Conservation (phyloP, 306 rosid genomes). For the Sindora glabra region DNA sequence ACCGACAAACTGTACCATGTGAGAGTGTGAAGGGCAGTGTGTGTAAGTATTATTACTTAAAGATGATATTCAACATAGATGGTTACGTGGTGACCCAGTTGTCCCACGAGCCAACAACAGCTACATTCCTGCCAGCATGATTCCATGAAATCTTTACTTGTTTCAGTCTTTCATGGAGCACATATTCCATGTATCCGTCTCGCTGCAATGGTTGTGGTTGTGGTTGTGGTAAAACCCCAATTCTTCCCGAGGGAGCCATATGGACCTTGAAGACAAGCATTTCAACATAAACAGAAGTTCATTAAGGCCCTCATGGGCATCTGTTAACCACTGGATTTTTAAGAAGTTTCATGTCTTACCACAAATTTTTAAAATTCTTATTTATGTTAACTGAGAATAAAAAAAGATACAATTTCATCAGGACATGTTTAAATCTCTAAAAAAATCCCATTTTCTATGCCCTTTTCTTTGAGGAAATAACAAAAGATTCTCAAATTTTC, state of each 20-base stretch:
- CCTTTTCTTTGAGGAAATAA: too few relatives aligned
- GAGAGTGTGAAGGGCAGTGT: too few relatives aligned
- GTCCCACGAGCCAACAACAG: slow-evolving; percentile 84
- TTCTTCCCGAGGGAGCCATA: slow-evolving; percentile 19
- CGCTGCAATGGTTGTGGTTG: slow-evolving; percentile 20
- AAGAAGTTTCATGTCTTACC: neutral
- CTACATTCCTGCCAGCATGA: slow-evolving; percentile 51
- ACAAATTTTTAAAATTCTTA: neutral
- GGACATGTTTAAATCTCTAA: too few relatives aligned
- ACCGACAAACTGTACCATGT: too few relatives aligned
- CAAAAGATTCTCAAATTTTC: too few relatives aligned
- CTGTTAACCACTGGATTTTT: neutral
- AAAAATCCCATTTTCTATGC: too few relatives aligned
- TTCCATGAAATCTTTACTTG: slow-evolving; percentile 61
- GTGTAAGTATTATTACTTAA: too few relatives aligned
- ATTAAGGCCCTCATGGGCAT: neutral
- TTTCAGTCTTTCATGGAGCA: slow-evolving; percentile 27
- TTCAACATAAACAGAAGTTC: slow-evolving; percentile 1
- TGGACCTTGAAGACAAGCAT: slow-evolving; percentile 41
- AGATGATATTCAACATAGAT: neutral
- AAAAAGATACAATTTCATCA: neutral
- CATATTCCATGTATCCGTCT: slow-evolving; percentile 24
- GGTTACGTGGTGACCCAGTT: slow-evolving; percentile 66
- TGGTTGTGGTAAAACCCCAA: slow-evolving; percentile 15
- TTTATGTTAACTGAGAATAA: neutral